These are phyloP conservation scores for Nakazawaea ernobii DNA, from an alignment of 805 yeast genomes.

Conservation along the genomic window DNA sequence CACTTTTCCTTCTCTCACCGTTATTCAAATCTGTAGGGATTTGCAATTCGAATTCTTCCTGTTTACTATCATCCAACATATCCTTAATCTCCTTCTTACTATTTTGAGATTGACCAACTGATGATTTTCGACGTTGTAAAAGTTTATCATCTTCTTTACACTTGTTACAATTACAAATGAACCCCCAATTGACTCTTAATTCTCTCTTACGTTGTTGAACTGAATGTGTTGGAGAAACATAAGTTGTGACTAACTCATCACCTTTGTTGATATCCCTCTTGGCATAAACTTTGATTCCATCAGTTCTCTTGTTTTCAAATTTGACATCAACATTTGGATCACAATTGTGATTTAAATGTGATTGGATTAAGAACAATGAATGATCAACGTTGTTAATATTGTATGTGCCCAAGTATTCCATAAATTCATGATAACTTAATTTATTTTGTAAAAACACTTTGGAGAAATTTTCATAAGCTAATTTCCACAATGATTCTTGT, in stretches of 20 bases:
- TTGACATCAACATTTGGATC: constrained; percentile 61
- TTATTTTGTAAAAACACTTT: constrained; percentile 35
- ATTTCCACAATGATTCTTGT: constrained; percentile 52
- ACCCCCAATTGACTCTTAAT: constrained; percentile 75
- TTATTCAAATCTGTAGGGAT: constrained; percentile 32
- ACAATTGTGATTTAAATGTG: constrained; percentile 75
- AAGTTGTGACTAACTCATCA: constrained; percentile 65
- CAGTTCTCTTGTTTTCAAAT: constrained; percentile 33
- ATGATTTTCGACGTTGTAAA: constrained; percentile 42
- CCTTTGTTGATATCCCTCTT: constrained; percentile 50
- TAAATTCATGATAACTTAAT: constrained; percentile 46
- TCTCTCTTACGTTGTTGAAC: constrained; percentile 59
- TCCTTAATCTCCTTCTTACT: constrained; percentile 37
- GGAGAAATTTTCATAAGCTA: constrained; percentile 46
- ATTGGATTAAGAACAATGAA: constrained; percentile 52
- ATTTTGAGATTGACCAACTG: constrained; percentile 16
- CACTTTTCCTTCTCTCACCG: constrained; percentile 52
- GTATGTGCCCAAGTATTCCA: constrained; percentile 62
- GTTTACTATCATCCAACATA: constrained; percentile 35
- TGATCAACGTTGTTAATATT: constrained; percentile 71
- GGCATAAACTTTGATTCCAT: constrained; percentile 59
- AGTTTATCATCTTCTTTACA: constrained; percentile 51
- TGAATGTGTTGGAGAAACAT: constrained; percentile 61
- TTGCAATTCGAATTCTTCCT: constrained; percentile 42
- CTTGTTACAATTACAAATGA: constrained; percentile 59